Percentiles rank a stretch among this genome's conserved stretches.
phyloP scores from a whole-genome alignment of 306 rosid genomes.

The Sesbania bispinosa region DNA sequence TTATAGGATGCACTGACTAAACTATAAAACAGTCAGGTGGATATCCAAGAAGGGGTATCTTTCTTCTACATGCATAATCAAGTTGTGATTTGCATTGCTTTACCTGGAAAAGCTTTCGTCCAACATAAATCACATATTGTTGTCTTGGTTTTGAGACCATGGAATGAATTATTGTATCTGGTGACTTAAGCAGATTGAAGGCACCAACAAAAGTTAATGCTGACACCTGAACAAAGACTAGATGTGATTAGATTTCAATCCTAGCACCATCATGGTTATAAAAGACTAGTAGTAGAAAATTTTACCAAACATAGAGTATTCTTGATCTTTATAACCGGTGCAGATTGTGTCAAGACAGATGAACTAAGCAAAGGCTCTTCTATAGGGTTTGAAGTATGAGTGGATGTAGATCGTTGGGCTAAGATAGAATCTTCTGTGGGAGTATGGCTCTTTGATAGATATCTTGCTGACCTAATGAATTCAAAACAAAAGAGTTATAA shows the following conservation, averaged over 20 bases:
- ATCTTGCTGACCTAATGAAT: conserved; percentile 66
- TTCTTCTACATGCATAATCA: not conserved
- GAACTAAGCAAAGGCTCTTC: conserved; percentile 62
- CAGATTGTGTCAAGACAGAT: conserved; percentile 34
- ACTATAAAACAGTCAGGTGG: not conserved
- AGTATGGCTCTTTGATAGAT: conserved; percentile 62
- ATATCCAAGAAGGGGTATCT: not conserved
- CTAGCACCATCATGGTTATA: not conserved
- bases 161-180: conserved; percentile 24
- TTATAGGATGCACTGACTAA: not conserved
- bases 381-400: conserved; percentile 20
- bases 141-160: conserved; percentile 26
- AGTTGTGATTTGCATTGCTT: conserved; percentile 9
- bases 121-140: conserved; percentile 50
- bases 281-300: not conserved
- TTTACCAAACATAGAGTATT: conserved; percentile 59
- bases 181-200: conserved; percentile 38
- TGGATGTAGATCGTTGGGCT: conserved; percentile 38
- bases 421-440: conserved; percentile 38
- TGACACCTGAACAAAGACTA: conserved; percentile 44
- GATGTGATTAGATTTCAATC: not conserved
- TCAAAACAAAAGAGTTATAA: not conserved
- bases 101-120: conserved; percentile 67
- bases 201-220: conserved; percentile 45
- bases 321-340: conserved; percentile 48